Conservation (phyloP, 2,329 filamentous ascomycete species). For the Neobulgaria alba region DNA sequence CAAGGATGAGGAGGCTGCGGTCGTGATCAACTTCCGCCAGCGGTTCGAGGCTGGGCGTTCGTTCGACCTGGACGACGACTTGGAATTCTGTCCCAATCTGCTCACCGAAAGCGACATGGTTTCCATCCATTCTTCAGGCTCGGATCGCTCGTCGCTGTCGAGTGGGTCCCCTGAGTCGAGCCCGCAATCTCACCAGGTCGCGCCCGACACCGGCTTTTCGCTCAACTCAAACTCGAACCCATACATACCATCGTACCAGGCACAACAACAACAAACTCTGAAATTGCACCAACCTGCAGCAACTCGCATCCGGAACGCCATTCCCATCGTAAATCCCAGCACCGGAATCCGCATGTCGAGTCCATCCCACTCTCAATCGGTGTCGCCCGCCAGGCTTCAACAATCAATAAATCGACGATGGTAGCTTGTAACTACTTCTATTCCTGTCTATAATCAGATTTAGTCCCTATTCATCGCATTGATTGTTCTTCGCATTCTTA, state of each 20-base stretch:
- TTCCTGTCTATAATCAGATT: conserved; percentile 15
- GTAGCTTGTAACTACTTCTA: conserved; percentile 22
- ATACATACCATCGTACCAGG: conserved; percentile 58
- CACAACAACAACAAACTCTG: conserved; percentile 51
- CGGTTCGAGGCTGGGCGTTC: conserved; percentile 87
- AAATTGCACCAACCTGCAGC: conserved; percentile 89
- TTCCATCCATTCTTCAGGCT: conserved; percentile 81
- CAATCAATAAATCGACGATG: conserved; percentile 23
- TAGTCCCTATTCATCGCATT: conserved; percentile 21
- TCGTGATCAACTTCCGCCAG: conserved; percentile 69
- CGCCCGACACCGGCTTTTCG: conserved; percentile 69
- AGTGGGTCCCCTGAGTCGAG: conserved; percentile 91
- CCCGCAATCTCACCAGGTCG: conserved; percentile 72
- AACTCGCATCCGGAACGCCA: conserved; percentile 85
- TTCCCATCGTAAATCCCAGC: conserved; percentile 93
- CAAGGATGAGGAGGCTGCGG: conserved; percentile 80
- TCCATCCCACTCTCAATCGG: conserved; percentile 63
- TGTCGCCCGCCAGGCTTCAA: conserved; percentile 55
- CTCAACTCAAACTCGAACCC: conserved; percentile 58
- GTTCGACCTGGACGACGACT: conserved; percentile 91
- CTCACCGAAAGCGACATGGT: conserved; percentile 78
- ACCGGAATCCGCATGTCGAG: conserved; percentile 77
- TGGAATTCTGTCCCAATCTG: conserved; percentile 89
- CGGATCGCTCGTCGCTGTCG: conserved; percentile 88
- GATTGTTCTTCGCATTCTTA: conserved; percentile 26